Evolutionary conservation across 2,329 filamentous ascomycete genomes (phyloP).

Genomic region (Paecilomyces sp.): DNA sequence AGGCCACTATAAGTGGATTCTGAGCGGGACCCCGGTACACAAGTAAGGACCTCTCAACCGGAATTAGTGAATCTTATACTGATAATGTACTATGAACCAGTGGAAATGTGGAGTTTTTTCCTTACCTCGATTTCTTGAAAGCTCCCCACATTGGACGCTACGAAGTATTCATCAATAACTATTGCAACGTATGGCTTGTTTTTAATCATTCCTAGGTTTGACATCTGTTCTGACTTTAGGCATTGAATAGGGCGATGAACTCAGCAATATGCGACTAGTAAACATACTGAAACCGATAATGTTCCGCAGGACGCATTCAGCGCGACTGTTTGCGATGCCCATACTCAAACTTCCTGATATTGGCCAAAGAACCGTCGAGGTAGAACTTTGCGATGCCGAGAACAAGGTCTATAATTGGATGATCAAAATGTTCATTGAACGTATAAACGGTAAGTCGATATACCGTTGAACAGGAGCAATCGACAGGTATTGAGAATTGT

Average conservation of each 20-base stretch:
- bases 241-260: constrained; percentile 8
- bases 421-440: constrained; percentile 30
- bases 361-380: constrained; percentile 31
- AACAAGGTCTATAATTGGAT: constrained; percentile 49
- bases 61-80: not conserved
- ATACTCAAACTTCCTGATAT: constrained; percentile 50
- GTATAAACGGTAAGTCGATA: constrained; percentile 14
- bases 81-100: constrained; percentile 7
- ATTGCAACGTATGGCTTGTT: constrained; percentile 11
- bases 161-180: constrained; percentile 17
- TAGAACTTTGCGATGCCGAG: constrained; percentile 48
- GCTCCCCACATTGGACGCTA: constrained; percentile 19
- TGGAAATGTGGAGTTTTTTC: constrained; percentile 28
- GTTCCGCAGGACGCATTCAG: constrained; percentile 49
- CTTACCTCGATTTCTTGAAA: constrained; percentile 31
- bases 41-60: constrained; percentile 18
- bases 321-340: constrained; percentile 46
- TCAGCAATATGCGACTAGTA: constrained; percentile 14
- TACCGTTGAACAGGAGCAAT: not conserved
- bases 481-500: not conserved
- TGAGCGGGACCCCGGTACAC: constrained; percentile 32
- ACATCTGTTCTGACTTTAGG: not conserved
- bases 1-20: constrained; percentile 29
- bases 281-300: constrained; percentile 37
- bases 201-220: not conserved